Base-by-base conservation (phyloP, 805 yeast genomes). In the Vanderwaltozyma tropicalis region DNA sequence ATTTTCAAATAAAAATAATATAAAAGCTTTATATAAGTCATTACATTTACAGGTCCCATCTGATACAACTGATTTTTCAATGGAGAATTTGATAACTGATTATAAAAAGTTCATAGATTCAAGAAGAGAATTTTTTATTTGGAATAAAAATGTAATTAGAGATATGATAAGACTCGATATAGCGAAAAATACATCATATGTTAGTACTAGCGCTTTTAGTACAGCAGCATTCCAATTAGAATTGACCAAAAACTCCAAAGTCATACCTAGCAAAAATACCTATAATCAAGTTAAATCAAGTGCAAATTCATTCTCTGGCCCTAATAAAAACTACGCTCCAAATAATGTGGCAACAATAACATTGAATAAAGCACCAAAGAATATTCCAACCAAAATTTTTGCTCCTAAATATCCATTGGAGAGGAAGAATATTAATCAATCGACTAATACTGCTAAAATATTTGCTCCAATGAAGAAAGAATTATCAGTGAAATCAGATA, bases 201-300 rank as follows among this genome's bases (percentile, higher is more conserved):
- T 28, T 27, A n/a, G 34, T 35, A 8, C 39, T 1, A 43, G 32
- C 17, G 48, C 48, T 4, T 54, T 59, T 26, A 52, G 55, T 3
- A 57, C 61, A 1, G 63, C 63, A 3, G 61, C 59, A 14, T 44
- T 41, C 5, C 57, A 55, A 17, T 33, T 52, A 21, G 35, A 32
- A 20, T 36, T 44, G 11, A 41, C 44, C 22, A 22, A 25, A 16
- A 13, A 28, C 2, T 31, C 25, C 18, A 22, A 28, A 28, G 11
- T 6, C 35, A 39, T 4, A n/a, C 7, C 14, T 17, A 35, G 33
- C 21, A 11, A 28, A 29, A 7, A 31, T 28, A 8, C 18, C 20
- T 14, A 39, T 18, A 16, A 28, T 15, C 20, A 34, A 16, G 17
- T 21, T 10, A 29, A 35, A 6, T 25, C 24, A 8, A 29, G 15